Base-by-base conservation (phyloP, 768 basidiomycete genomes). In the Pleurotus citrinopileatus region DNA sequence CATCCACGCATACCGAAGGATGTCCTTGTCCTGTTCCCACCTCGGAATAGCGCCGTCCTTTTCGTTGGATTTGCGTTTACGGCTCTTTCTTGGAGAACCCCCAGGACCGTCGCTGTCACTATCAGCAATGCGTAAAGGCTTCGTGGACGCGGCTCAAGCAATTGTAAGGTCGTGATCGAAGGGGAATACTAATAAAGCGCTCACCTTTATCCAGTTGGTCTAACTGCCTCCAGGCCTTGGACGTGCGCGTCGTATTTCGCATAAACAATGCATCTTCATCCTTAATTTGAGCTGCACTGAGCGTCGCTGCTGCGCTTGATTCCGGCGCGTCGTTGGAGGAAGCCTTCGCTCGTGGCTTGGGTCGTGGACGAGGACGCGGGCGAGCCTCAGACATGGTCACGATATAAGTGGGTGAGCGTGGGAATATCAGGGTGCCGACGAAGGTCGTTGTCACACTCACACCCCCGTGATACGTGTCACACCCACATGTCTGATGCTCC, bases 241-340 rank as follows among this genome's bases (percentile, higher is more conserved):
- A 63, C 3, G 80, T 80, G 47, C 87, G 73, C 55, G 78, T 77
- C 40, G 70, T 73, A 64, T 90, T 92, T 46, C 79, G 79, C 61
- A 90, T 79, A 60, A 91, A 91, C 66, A 81, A 72, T 13, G 79
- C 81, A 65, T 91, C 88, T 46, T 81, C 81, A 54, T 89, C 85
- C 9, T 78, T 65, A 19, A 72, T 67, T 44, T 70, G 66, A 17
- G 64, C 66, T 40, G 58, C 60, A 46, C 55, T 54, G 42, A 48
- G 54, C 44, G 7, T 51, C 54, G 59, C 48, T 25, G 59, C 15
- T 7, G 54, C 10, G 55, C 52, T 54, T 60, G 38, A 32, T 52
- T 12, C 40, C 20, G 44, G 42, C 25, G 58, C 38, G 48, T 48
- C 3, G 47, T 23, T 32, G 52, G 34, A n/a, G 55, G 40, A 13